Evolutionary conservation across 495 filamentous ascomycete species (phyloP).

Genomic region (Penicillium turbatum): DNA sequence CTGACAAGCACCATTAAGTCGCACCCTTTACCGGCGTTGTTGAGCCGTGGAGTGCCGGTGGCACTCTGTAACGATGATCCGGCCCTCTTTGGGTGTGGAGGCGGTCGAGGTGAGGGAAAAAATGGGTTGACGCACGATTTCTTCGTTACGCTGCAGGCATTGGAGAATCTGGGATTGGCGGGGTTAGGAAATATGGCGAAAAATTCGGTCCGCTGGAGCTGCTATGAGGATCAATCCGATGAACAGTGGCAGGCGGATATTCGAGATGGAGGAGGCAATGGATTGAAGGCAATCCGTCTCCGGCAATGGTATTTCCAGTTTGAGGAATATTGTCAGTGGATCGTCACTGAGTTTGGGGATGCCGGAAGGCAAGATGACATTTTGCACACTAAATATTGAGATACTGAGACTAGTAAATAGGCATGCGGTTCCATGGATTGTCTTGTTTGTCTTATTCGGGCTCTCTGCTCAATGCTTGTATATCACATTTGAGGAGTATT

Average conservation of each 20-base stretch:
- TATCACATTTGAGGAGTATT: too few relatives aligned
- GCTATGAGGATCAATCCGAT: conserved; percentile 19
- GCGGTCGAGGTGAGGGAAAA: too few relatives aligned
- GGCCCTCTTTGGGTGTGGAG: conserved; percentile 18
- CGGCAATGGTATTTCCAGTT: conserved; percentile 15
- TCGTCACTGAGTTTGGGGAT: conserved; percentile 16
- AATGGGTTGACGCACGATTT: conserved; percentile 21
- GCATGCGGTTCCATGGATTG: too few relatives aligned
- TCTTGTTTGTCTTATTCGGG: too few relatives aligned
- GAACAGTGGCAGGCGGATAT: conserved; percentile 17
- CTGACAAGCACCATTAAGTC: conserved; percentile 6
- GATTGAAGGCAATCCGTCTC: conserved; percentile 13
- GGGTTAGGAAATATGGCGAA: conserved; percentile 19
- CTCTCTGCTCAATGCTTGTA: too few relatives aligned
- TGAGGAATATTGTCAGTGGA: conserved; percentile 22
- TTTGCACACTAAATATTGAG: too few relatives aligned
- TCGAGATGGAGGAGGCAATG: conserved; percentile 7
- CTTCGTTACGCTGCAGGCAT: conserved; percentile 18
- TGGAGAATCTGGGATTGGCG: conserved; percentile 20
- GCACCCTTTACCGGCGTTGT: conserved; percentile 21
- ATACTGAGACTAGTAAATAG: too few relatives aligned
- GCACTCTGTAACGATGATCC: conserved; percentile 25
- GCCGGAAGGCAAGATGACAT: too few relatives aligned
- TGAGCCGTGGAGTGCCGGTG: conserved; percentile 18
- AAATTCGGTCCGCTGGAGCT: conserved; percentile 19